Evolutionary conservation across 1,284 basidiomycete species (phyloP), one percentile per base, ranked within the genome.

Genomic region (Athelia sp.): DNA sequence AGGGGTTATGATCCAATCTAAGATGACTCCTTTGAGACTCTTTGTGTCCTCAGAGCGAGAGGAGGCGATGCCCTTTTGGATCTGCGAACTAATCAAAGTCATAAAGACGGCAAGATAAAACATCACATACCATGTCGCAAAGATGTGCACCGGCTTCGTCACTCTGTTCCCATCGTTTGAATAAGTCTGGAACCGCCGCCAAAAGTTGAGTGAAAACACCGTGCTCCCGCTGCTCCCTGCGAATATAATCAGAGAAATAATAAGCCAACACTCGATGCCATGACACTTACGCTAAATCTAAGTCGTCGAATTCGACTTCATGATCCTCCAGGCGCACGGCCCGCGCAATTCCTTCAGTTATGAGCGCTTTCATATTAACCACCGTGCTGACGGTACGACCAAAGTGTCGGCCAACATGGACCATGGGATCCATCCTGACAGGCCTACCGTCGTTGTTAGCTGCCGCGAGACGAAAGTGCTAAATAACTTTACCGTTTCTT

Each of bases 41-140:
- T 58, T 58, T 3, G 50, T 53, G n/a, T 56, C 40, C 22, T 56
- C 53, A 1, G 43, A 52, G 21, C 55, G 40, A 6, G 51, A 50
- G 24, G 48, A 46, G 23, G 47, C 50, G 0, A 21, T 43, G 21
- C 55, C 51, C 32, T 48, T 54, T 22, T 54, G 51, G 17, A 56
- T 47, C 56, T 56, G 23, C 13, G 17, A 26, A n/a, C 18, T 31
- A 17, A 4, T 22, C 3, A 21, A 3, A 47, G 19, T 4, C 15
- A n/a, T 6, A 40, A 40, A 9, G 9, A 8, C 9, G 19, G 36
- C 8, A n/a, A 8, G 19, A n/a, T 40, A 9, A 40, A 9, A n/a
- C 15, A n/a, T n/a, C n/a, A n/a, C 36, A 4, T 17, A 40, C 36
- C 36, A 40, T 17, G n/a, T 40, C 36, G 15, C n/a, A 6, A n/a